phyloP scores from a whole-genome alignment of 306 rosid species.

The Corylus avellana region DNA sequence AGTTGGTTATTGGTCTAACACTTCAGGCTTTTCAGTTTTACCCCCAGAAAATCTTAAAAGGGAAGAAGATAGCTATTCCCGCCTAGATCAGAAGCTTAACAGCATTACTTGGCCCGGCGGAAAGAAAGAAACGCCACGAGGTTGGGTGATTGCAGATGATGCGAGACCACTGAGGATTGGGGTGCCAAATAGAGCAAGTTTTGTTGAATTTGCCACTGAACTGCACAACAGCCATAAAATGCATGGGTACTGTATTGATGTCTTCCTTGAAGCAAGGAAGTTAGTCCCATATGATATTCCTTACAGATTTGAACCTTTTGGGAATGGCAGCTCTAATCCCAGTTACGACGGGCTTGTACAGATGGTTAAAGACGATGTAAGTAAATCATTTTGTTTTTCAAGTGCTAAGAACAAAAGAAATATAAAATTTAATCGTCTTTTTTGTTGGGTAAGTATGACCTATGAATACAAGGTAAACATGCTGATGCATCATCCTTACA shows the following conservation, averaged over 20 bases:
- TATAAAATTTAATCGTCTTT: slow-evolving; percentile 15
- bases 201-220: slow-evolving; percentile 78
- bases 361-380: slow-evolving; percentile 64
- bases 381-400: slow-evolving; percentile 27
- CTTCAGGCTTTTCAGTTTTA: slow-evolving; percentile 66
- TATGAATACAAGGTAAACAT: slow-evolving; percentile 18
- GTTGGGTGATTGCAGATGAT: slow-evolving; percentile 82
- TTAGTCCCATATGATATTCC: slow-evolving; percentile 81
- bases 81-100: slow-evolving; percentile 59
- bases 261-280: slow-evolving; percentile 66
- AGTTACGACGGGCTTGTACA: slow-evolving; percentile 63
- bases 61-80: slow-evolving; percentile 27
- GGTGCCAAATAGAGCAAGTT: slow-evolving; percentile 88
- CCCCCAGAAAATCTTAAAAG: slow-evolving; percentile 51
- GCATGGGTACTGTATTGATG: slow-evolving; percentile 75
- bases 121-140: slow-evolving; percentile 69
- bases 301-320: slow-evolving; percentile 62
- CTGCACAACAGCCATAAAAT: slow-evolving; percentile 39
- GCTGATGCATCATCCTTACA: slow-evolving; percentile 5
- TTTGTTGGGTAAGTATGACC: slow-evolving; percentile 9
- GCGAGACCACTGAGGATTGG: slow-evolving; percentile 79
- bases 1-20: slow-evolving; percentile 80
- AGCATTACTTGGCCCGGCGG: slow-evolving; percentile 92
- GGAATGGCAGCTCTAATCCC: slow-evolving; percentile 79
- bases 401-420: slow-evolving; percentile 7